A percentile compares a stretch with the other conserved stretches of the same genome.
phyloP scores from a whole-genome alignment of 257 asterid genomes.

The Vinca minor region DNA sequence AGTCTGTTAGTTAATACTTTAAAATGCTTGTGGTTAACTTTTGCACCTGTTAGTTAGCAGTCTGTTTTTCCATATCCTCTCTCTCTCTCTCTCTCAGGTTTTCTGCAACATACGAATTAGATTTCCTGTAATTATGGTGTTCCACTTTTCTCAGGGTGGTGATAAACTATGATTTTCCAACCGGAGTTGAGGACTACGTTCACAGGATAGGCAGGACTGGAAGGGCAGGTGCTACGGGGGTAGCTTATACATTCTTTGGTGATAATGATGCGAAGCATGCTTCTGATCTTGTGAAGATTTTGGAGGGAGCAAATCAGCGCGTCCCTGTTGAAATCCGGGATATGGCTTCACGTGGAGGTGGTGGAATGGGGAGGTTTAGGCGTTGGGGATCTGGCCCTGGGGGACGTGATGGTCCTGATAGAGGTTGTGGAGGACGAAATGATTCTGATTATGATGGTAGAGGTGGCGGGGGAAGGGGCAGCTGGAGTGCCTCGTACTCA shows the following conservation, averaged over 20 bases:
- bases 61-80: not conserved
- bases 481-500: slow-evolving; percentile 29
- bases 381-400: slow-evolving; percentile 72
- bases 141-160: slow-evolving; percentile 59
- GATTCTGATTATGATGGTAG: slow-evolving; percentile 46
- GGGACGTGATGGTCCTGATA: slow-evolving; percentile 44
- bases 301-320: slow-evolving; percentile 82
- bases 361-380: slow-evolving; percentile 65
- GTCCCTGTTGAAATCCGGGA: slow-evolving; percentile 72
- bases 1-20: not conserved
- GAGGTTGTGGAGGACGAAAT: slow-evolving; percentile 55
- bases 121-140: slow-evolving; percentile 5
- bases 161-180: slow-evolving; percentile 87
- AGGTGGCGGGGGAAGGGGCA: slow-evolving; percentile 51
- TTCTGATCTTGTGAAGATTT: slow-evolving; percentile 64
- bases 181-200: slow-evolving; percentile 91
- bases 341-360: slow-evolving; percentile 82
- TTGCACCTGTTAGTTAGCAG: not conserved
- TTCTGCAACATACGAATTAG: not conserved
- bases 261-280: slow-evolving; percentile 86
- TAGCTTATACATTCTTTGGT: slow-evolving; percentile 66
- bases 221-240: slow-evolving; percentile 95
- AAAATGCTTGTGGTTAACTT: not conserved
- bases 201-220: slow-evolving; percentile 99
- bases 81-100: not conserved